Base-by-base conservation (phyloP, 805 yeast species). In the Vanderwaltozyma polyspora region DNA sequence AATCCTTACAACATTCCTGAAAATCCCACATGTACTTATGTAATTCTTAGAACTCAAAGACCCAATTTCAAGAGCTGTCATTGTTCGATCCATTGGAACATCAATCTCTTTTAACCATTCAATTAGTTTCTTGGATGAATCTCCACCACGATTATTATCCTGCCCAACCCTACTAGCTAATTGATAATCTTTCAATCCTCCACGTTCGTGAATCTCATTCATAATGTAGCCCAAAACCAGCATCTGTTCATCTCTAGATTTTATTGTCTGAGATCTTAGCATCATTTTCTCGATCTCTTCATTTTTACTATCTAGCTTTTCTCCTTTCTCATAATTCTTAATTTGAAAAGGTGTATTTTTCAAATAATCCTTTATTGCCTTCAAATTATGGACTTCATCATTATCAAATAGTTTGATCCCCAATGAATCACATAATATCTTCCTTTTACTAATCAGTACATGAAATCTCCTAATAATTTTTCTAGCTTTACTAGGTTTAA, bases 141-240 rank as follows among this genome's bases (percentile, higher is more conserved):
- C 98, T 2, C 95, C 94, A 0, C 98, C 97, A 41, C 97, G 56
- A 31, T 68, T 67, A 0, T 57, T 52, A 38, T 74, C 72, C 48
- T 89, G 98, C 0, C 98, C 98, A 33, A 75, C 73, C 1, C 80
- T 70, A 2, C 95, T 83, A 0, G 97, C 97, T 15, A 67, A 57
- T 50, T 89, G 98, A 53, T 89, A 89, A 9, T 72, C 71, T 32
- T 74, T 68, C 2, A 89, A 54, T 0, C 95, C 96, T 0, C 95
- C 96, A 28, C 76, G 63, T 28, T 62, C 66, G 7, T 62, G 62
- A 3, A 80, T 67, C 48, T 82, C 86, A 3, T 63, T 67, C 41
- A 76, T 79, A 5, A 86, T 71, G 33, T 64, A 64, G 0, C 72
- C 79, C 10, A 80, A 54, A 5, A 52, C 46, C 1, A 33, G 32